Base-by-base conservation (phyloP, 1,284 basidiomycete genomes). In the Sphaerobolus stellatus region DNA sequence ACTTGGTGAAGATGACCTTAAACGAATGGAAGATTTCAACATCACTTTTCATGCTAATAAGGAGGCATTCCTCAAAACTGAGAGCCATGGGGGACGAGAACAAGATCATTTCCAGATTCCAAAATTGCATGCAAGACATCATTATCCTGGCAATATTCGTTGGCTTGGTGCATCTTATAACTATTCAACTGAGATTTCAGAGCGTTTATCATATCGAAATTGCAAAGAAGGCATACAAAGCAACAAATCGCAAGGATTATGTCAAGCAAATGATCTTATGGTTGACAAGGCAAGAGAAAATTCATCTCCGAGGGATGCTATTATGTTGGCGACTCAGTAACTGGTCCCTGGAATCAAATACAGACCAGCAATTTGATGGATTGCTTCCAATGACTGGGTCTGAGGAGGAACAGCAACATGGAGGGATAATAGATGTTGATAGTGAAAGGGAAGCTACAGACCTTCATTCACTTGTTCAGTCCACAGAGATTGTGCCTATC, bases 101-200 rank as follows among this genome's bases (percentile, higher is more conserved):
- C n/a, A n/a, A n/a, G n/a, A n/a, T n/a, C n/a, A n/a, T 28, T 72
- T 75, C 58, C 66, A 68, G 33, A 60, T 72, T 11, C 67, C 66
- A 0, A 69, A 73, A 58, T 47, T 48, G 9, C 1, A 43, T 55
- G 2, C 47, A 51, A 30, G 9, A 5, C 49, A 4, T 43, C 44
- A 31, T 22, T 50, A 9, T 34, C 44, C 11, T 25, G n/a, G 45
- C 2, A 53, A 48, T 11, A 71, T 71, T 48, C 28, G 54, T 18
- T 46, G 60, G 4, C 64, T 64, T 48, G 68, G 66, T 3, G 66
- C 68, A 1, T 61, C 67, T 14, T 65, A 65, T 49, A 68, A 67
- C 50, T 67, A 60, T 53, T 71, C 55, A n/a, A 73, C 66, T 1
- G 62, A 71, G 53, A 58, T 55, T 22, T 60, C 65, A 16, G 68